phyloP scores from a whole-genome alignment of 108 stramenopile genomes.

The Licmophora abbreviata region DNA sequence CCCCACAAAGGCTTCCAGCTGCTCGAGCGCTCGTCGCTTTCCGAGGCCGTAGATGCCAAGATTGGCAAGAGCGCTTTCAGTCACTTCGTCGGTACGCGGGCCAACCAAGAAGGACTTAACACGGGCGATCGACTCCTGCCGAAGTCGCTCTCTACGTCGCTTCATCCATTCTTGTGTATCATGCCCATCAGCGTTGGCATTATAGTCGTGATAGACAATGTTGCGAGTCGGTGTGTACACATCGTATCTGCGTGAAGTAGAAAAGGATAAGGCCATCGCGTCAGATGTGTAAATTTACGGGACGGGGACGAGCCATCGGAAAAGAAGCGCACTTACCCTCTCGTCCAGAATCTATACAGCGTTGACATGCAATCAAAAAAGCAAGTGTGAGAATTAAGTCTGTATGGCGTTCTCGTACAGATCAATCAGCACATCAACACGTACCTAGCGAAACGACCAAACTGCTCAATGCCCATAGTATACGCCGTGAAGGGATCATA shows the following conservation, averaged over 20 bases:
- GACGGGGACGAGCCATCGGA: too few relatives aligned
- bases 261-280: too few relatives aligned
- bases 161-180: constrained; percentile 55
- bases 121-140: constrained; percentile 18
- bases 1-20: constrained; percentile 58
- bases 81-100: constrained; percentile 5
- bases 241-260: constrained; percentile 68
- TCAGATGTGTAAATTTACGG: too few relatives aligned
- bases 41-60: constrained; percentile 81
- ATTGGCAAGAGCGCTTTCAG: constrained; percentile 32
- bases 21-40: constrained; percentile 61
- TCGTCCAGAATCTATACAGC: constrained; percentile 57
- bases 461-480: constrained; percentile 86
- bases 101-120: constrained; percentile 13
- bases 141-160: constrained; percentile 29
- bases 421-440: too few relatives aligned
- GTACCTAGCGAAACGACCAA: constrained; percentile 75
- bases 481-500: constrained; percentile 85
- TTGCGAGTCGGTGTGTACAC: constrained; percentile 77
- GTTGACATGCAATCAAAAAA: too few relatives aligned
- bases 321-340: constrained; percentile 42
- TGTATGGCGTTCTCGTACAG: too few relatives aligned
- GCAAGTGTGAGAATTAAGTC: too few relatives aligned
- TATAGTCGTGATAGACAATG: constrained; percentile 55
- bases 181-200: constrained; percentile 34